Base-by-base conservation (phyloP, 2,329 filamentous ascomycete species). In the Aspergillus latus region DNA sequence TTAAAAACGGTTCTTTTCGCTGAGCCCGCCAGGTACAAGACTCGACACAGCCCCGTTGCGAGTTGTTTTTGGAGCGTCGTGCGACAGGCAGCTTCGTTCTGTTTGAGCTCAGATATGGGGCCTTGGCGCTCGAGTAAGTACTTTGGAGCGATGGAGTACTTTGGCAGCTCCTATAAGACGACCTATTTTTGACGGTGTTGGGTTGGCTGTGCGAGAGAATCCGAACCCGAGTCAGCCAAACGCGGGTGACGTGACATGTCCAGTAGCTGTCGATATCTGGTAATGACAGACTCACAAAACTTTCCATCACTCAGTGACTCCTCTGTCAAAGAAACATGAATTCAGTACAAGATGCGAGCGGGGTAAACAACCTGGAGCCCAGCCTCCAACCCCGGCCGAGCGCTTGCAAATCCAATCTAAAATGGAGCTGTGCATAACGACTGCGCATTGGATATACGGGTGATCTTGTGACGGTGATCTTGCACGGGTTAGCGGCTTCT, bases 21-120 rank as follows among this genome's bases (percentile, higher is more conserved):
- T 37, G 21, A 21, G 21, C 21, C 21, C 30, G 30, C 30, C 7
- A 11, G 10, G 30, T 11, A n/a, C 3, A 16, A 11, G 15, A 11
- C 45, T 13, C 13, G 34, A 13, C 49, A 51, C 49, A 43, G 49
- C 49, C 49, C 13, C 49, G 16, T 49, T 37, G 30, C 30, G 10
- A 34, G 11, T 8, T 26, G 16, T n/a, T 5, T 50, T 39, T 6
- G 5, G 40, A 45, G 40, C 16, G 26, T 15, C 16, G 26, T 15
- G 49, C 16, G 21, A 21, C 21, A 52, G 49, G 49, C 49, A 52
- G 40, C 49, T 45, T 37, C 28, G 15, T 52, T 52, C 42, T 37
- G 29, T 21, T 13, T 8, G 28, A 29, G 15, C 39, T 40, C 39
- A 43, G 44, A 30, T 39, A 26, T 36, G 29, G 40, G 29, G 15